phyloP scores from a whole-genome alignment of 2,329 filamentous ascomycete genomes.

The Colletotrichum simmondsii region DNA sequence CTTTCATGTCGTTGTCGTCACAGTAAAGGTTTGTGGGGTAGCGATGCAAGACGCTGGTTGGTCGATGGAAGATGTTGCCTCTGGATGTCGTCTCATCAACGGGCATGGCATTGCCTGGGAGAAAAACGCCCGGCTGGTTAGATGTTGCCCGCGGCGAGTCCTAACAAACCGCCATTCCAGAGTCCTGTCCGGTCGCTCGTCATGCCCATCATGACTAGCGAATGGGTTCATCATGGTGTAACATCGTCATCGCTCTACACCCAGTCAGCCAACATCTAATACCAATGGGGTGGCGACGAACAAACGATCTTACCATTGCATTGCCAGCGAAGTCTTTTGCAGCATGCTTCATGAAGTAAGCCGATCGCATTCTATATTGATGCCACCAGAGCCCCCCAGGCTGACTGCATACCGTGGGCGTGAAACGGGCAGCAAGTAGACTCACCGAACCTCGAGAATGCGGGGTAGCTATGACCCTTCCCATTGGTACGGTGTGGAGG shows the following conservation, averaged over 20 bases:
- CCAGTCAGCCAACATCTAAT: neutral
- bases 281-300: neutral
- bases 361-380: neutral
- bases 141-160: neutral
- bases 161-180: neutral
- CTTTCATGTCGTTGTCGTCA: conserved; percentile 8
- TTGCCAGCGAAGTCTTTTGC: neutral
- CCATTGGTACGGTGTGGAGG: neutral
- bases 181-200: no score
- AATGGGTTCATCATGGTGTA: neutral
- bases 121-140: neutral
- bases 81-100: conserved; percentile 31
- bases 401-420: conserved; percentile 23
- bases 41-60: conserved; percentile 11
- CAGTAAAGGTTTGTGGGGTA: conserved; percentile 28
- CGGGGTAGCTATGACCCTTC: neutral
- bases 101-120: conserved; percentile 18
- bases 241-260: neutral
- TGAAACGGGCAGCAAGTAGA: conserved; percentile 9
- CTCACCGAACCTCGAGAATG: conserved; percentile 1
- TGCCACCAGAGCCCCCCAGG: neutral
- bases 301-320: neutral
- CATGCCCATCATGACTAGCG: conserved; percentile 7
- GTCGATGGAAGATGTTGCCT: neutral
- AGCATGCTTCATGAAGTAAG: neutral